Conservation (phyloP, 345 rosid species). For the Pseudoturritis turrita region DNA sequence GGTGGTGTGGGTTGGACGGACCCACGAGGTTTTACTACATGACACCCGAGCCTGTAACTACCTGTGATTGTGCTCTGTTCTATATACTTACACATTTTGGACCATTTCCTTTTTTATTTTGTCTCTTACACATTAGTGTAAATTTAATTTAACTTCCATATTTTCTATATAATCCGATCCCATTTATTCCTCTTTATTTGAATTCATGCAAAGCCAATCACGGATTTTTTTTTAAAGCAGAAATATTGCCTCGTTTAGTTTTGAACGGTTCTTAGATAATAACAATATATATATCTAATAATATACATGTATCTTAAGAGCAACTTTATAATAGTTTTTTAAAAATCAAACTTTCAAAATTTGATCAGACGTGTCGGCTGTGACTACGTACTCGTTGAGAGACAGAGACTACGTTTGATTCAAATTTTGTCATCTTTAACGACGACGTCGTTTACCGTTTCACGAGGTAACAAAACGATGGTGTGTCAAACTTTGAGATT, state of each 20-base stretch:
- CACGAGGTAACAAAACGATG: constrained; percentile 4
- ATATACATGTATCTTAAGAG: not conserved
- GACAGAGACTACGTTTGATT: constrained; percentile 9
- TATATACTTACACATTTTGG: constrained; percentile 17
- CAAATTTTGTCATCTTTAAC: not conserved
- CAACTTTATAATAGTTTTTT: not conserved
- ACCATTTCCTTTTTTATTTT: constrained; percentile 10
- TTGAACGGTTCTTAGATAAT: not conserved
- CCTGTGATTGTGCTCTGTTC: constrained; percentile 35
- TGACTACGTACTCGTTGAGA: constrained; percentile 2
- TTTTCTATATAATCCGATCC: not conserved
- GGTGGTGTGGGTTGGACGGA: constrained; percentile 9
- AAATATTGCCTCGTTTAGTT: not conserved
- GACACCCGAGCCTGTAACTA: constrained; percentile 33
- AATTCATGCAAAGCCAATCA: constrained; percentile 12
- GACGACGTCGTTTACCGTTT: not conserved
- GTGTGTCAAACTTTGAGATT: not conserved
- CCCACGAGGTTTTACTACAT: constrained; percentile 11
- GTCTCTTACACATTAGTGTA: constrained; percentile 2
- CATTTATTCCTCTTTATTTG: not conserved
- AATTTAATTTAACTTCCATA: not conserved
- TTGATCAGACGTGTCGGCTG: constrained; percentile 15
- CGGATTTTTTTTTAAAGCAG: not conserved
- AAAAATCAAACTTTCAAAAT: not conserved
- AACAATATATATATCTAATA: no score